Conservation (phyloP, 495 filamentous ascomycete species). For the Polyplosphaeria fusca region DNA sequence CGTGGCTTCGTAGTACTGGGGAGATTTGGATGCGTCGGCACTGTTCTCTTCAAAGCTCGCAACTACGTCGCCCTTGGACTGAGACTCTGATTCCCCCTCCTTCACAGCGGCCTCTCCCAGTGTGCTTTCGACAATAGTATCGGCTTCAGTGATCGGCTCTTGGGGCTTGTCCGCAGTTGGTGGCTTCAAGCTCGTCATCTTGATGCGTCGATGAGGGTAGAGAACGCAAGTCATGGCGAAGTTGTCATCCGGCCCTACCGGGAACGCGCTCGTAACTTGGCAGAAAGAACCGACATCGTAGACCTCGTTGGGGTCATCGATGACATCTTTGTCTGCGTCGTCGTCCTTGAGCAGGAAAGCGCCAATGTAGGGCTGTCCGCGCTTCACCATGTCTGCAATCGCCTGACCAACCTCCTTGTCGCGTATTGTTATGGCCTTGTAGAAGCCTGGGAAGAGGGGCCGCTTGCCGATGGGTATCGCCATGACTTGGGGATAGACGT, state of each 20-base stretch:
- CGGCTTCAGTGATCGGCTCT: constrained; percentile 39
- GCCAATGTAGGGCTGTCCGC: constrained; percentile 97
- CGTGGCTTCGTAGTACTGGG: constrained; percentile 70
- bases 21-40: constrained; percentile 44
- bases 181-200: constrained; percentile 74
- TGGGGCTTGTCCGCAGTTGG: constrained; percentile 49
- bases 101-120: constrained; percentile 45
- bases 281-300: constrained; percentile 96
- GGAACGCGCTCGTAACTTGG: constrained; percentile 90
- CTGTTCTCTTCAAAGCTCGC: constrained; percentile 91
- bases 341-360: constrained; percentile 97
- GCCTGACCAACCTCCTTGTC: constrained; percentile 84
- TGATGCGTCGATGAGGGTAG: constrained; percentile 94
- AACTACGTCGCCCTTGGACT: constrained; percentile 88
- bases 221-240: constrained; percentile 88
- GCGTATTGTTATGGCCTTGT: constrained; percentile 94
- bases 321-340: constrained; percentile 83
- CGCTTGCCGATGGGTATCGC: constrained; percentile 96
- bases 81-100: constrained; percentile 56
- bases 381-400: constrained; percentile 93
- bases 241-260: constrained; percentile 55
- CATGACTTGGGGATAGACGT: constrained; percentile 97
- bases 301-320: constrained; percentile 82
- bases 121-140: constrained; percentile 30
- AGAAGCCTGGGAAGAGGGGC: constrained; percentile 95